Conservation (phyloP, 176 grass and related monocot species). For the Panicum miliaceum region DNA sequence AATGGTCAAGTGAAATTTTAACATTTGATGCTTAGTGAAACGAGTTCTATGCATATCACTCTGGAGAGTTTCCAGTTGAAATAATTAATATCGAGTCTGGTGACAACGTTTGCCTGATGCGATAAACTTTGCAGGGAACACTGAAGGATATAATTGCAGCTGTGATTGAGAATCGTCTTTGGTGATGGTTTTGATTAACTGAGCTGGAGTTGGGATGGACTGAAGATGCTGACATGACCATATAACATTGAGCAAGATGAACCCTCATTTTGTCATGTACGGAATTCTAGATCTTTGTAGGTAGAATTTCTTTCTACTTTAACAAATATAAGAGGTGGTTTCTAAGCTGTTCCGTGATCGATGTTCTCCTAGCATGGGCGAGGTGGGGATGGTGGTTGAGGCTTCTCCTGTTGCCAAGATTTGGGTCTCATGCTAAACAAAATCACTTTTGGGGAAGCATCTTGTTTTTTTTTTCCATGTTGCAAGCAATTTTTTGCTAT, state of each 20-base stretch:
- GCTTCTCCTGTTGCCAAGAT: background rate
- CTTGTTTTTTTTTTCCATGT: background rate
- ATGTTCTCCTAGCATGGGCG: background rate
- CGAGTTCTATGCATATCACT: background rate
- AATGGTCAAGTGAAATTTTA: background rate
- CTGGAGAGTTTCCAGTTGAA: background rate
- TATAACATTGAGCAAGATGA: background rate
- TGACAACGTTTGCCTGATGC: background rate
- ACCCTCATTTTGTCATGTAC: background rate
- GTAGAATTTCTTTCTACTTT: background rate
- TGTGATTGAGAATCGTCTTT: slow-evolving; percentile 67
- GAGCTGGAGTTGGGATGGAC: background rate
- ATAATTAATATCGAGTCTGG: background rate
- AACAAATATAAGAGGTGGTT: background rate
- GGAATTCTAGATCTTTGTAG: background rate
- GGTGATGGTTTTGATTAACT: slow-evolving; percentile 41
- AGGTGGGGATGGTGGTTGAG: too few relatives aligned
- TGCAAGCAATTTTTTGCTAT: background rate
- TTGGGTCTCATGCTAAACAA: background rate
- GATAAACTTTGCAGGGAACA: slow-evolving; percentile 55
- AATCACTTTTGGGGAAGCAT: background rate
- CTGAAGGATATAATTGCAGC: slow-evolving; percentile 65
- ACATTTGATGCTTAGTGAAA: background rate
- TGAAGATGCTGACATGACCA: background rate
- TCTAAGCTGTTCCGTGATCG: background rate